Evolutionary conservation across 1,139 yeast species (phyloP), one percentile per base, ranked within the genome.

Genomic region (Suhomyces bribrorum): DNA sequence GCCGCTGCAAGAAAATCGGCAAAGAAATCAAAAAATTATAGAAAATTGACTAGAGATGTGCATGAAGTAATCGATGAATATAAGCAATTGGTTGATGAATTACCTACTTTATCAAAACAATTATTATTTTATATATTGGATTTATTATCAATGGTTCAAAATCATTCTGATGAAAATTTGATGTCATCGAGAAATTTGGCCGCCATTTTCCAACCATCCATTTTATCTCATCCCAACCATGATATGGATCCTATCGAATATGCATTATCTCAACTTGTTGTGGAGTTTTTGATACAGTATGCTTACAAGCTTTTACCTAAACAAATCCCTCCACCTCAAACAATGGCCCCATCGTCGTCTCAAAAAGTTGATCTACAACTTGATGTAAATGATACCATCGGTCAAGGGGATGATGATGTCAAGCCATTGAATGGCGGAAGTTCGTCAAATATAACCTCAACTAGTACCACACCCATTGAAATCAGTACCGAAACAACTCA

Each of bases 121-220:
- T 70, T 92, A 29, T 69, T 92, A n/a, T 85, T 90, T 51, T 92
- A 94, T 63, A 78, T 94, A 18, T 66, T 92, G 50, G 98, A 92
- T 62, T 69, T 94, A 49, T 69, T 92, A 43, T 86, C 95, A 8
- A 79, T 89, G 69, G 95, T 92, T 49, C 87, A 90, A 36, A 81
- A 86, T 45, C 83, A 86, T 53, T 74, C 92, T 7, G 79, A 77
- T 33, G 79, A 79, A 43, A 92, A 90, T 58, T 71, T 88, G 50
- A 92, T 92, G 99, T 83, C 96, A 2, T 87, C 96, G 2, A 79
- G 92, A 50, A 92, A 94, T 57, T 69, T 92, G 49, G 96, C 97
- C 0, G 96, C 97, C 2, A 87, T 92, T 44, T 92, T 94, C 66
- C 98, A 92, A 63, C 98, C 98, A 2, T 86, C 96, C 14, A 81